Evolutionary conservation across 176 grass and related monocot species (phyloP).

Genomic region (Leersia perrieri): DNA sequence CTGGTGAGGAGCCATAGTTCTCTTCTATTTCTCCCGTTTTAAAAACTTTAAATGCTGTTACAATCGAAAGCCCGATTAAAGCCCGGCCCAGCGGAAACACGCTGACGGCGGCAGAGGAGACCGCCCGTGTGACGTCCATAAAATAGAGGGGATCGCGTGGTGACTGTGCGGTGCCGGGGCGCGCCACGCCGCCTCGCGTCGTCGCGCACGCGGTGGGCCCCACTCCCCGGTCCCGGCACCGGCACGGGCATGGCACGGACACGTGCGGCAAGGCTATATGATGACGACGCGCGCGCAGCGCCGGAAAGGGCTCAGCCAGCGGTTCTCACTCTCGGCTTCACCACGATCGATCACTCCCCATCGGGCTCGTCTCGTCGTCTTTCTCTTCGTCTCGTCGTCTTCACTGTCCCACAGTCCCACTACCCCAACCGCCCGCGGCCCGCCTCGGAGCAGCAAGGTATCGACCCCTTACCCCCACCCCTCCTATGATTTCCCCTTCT

Average conservation of each 20-base stretch:
- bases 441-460: slow-evolving; percentile 27
- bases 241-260: neutral
- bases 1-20: too few species aligned
- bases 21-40: too few species aligned
- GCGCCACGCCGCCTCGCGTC: slow-evolving; percentile 17
- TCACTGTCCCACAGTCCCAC: neutral
- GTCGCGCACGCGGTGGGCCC: neutral
- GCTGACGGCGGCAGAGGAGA: neutral
- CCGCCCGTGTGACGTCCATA: neutral
- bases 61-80: too few species aligned
- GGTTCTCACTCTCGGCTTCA: neutral
- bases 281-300: neutral
- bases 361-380: neutral
- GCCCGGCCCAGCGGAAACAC: too few species aligned
- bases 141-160: neutral
- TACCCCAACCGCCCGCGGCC: neutral
- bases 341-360: neutral
- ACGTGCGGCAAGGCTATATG: neutral
- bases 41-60: too few species aligned
- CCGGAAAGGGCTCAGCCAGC: neutral
- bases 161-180: neutral
- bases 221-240: too few species aligned
- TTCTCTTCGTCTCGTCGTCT: neutral
- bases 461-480: neutral
- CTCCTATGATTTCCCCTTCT: neutral